Evolutionary conservation across 1,284 basidiomycete species (phyloP), one percentile per base, ranked within the genome.

Genomic region (Cutaneotrichosporon cavernicola): DNA sequence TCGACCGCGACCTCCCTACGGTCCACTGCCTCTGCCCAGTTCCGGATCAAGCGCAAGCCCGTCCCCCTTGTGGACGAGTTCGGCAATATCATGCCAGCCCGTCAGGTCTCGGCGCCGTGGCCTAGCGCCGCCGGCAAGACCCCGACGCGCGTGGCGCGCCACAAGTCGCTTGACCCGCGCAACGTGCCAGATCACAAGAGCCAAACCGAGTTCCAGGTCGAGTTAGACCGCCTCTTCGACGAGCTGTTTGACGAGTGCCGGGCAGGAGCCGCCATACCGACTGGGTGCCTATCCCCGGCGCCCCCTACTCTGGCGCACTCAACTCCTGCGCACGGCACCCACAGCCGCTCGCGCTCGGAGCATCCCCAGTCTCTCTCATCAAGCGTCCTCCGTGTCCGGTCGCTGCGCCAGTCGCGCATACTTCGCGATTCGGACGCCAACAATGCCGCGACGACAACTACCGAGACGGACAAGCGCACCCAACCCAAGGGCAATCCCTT

Each of bases 141-240:
- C 13, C 21, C 38, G 18, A 26, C 26, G 8, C 26, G n/a, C 14
- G 13, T 11, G 26, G 22, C 7, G 9, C 40, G 38, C 16, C 56
- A 30, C 56, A 26, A 7, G 10, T 14, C 36, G 36, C 34, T 26
- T 26, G 52, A 53, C 52, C 10, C 51, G 8, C 52, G 14, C 52
- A 53, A 32, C 31, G 16, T 16, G 38, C 22, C 18, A 18, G 43
- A 34, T 30, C 22, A 43, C 34, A 30, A 6, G 10, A 10, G 51
- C 52, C 34, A 22, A 49, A 38, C 47, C 21, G 10, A 55, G 9
- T 65, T 68, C 43, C 38, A 40, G 21, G 18, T 13, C 22, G 67
- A 66, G 46, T 43, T 69, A 22, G 68, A 69, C 56, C 31, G 31
- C 2, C 61, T 69, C 26, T 69, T 69, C 21, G 65, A 66, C 47